A percentile compares a stretch with the other conserved stretches of the same genome.
Conservation (phyloP, 176 grass and related monocot genomes). For the Oryza glumipatula region DNA sequence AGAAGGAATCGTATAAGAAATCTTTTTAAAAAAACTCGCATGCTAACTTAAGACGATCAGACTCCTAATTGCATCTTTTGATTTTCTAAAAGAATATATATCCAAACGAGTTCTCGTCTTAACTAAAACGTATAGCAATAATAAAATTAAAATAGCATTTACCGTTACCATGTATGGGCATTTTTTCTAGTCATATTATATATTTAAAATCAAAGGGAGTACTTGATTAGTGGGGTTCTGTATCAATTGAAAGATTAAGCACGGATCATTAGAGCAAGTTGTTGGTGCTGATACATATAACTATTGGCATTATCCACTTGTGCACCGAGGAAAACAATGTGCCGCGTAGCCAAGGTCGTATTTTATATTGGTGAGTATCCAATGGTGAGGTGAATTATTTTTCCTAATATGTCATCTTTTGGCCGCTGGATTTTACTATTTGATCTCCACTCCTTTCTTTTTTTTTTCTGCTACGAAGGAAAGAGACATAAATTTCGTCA, state of each 20-base stretch:
- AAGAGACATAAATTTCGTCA: neutral
- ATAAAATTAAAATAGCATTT: no score
- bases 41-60: no score
- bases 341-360: no score
- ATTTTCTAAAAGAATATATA: no score
- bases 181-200: no score
- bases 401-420: neutral
- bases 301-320: neutral
- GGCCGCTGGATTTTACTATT: neutral
- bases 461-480: neutral
- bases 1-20: no score
- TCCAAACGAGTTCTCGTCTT: no score
- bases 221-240: neutral
- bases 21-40: no score
- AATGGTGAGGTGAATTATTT: neutral
- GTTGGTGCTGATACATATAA: neutral
- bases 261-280: neutral
- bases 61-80: no score
- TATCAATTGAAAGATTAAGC: neutral
- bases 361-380: no score
- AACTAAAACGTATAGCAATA: no score
- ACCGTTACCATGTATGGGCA: no score
- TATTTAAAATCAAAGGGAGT: neutral
- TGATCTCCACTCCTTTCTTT: neutral
- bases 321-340: conserved; percentile 10